These are phyloP conservation scores for Starmerella gropengiesseri DNA, from an alignment of 805 yeast species.

Conservation along the genomic window DNA sequence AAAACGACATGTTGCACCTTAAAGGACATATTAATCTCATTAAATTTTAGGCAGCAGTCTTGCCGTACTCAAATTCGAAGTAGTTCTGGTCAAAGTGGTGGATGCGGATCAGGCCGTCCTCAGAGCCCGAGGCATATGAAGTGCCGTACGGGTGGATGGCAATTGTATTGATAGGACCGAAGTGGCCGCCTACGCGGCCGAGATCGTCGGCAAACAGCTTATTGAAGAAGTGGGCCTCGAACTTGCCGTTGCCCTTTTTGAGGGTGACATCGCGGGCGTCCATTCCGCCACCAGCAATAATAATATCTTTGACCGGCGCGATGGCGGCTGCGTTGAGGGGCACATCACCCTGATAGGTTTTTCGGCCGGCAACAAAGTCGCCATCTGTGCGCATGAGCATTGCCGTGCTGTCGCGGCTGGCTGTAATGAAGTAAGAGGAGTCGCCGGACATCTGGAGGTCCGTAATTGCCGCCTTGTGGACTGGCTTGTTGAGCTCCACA, in stretches of 20 bases:
- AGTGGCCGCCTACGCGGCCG: conserved; percentile 96
- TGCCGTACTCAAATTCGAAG: conserved; percentile 86
- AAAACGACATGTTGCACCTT: too few species aligned
- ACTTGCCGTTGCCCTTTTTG: conserved; percentile 94
- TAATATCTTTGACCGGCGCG: conserved; percentile 84
- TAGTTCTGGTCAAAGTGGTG: conserved; percentile 88
- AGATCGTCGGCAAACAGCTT: conserved; percentile 91
- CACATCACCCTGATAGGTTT: conserved; percentile 74
- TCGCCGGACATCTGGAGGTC: conserved; percentile 87
- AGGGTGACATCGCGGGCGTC: conserved; percentile 96
- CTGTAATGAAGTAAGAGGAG: conserved; percentile 76
- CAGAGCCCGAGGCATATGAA: conserved; percentile 94
- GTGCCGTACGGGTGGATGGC: conserved; percentile 92
- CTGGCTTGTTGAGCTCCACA: conserved; percentile 43
- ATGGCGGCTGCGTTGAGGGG: conserved; percentile 93
- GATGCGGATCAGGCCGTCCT: conserved; percentile 93
- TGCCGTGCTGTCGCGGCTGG: conserved; percentile 86
- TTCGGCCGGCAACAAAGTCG: conserved; percentile 48
- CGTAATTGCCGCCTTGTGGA: conserved; percentile 65
- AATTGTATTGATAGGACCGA: conserved; percentile 92
- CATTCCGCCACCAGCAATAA: conserved; percentile 97
- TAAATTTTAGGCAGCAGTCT: conserved; percentile 29
- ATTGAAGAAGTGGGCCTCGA: conserved; percentile 92
- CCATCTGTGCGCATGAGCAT: conserved; percentile 62
- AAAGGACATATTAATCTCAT: too few species aligned